Evolutionary conservation across 2,329 filamentous ascomycete species (phyloP), one percentile per base, ranked within the genome.

Genomic region (Cladosporium sp.): DNA sequence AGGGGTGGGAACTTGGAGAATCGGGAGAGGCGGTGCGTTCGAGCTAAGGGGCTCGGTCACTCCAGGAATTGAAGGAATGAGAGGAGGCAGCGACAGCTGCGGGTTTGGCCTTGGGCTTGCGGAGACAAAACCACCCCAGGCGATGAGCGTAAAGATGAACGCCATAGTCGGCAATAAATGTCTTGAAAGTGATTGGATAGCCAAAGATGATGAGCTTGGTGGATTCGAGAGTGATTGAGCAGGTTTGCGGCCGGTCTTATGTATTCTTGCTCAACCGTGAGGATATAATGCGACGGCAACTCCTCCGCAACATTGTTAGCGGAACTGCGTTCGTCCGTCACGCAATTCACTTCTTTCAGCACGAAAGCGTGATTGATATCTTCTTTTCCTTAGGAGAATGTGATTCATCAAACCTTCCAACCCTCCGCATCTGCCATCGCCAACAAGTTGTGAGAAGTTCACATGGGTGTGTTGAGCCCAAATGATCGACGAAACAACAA

Each of bases 1-100:
- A 42, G 79, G 79, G n/a, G 77, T 80, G 2, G 79, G 80, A 4
- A 79, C 49, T 59, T 83, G 79, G 9, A 84, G 65, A 49, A 83
- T 76, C 3, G 80, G 79, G 20, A 82, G 65, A 9, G 79, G 78
- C 33, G 76, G 75, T 4, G 71, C 72, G 40, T 74, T 71, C 18
- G 67, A 67, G 9, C 67, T 65, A n/a, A 84, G 62, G 33, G 77
- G 74, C 57, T 79, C 78, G 4, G 79, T 83, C 11, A 84, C 74
- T 20, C 79, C 79, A 0, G 78, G 78, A 53, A 82, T 81, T 9
- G 66, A 64, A 2, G 80, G 80, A 53, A 83, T 81, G 29, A 82
- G 68, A 41, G 78, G 78, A 32, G 41, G 46, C 13, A 56, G 41
- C 4, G 52, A 55, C 25, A 40, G 57, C 58, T 56, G 53, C 53